Evolutionary conservation across 371 early-diverging fungal species (phyloP).

Genomic region (Mucor circinelloides): DNA sequence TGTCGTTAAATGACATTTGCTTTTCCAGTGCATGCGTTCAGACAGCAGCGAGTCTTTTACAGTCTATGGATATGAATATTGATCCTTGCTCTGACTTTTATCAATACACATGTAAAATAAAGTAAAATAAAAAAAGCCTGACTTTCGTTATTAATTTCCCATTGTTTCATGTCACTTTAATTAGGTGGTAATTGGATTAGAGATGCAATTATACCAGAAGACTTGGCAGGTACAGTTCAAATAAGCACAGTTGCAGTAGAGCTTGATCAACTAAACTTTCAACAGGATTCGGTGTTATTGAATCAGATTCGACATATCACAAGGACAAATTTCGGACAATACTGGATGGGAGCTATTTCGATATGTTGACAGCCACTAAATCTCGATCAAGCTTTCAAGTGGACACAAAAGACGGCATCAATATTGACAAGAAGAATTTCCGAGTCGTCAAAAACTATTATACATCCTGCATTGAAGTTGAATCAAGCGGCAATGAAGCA

Average conservation of each 20-base stretch:
- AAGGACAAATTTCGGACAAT: constrained; percentile 18
- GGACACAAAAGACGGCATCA: constrained; percentile 1
- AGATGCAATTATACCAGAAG: constrained; percentile 46
- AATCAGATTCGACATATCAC: constrained; percentile 10
- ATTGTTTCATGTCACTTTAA: neutral
- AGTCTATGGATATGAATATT: constrained; percentile 26
- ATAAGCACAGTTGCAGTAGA: neutral
- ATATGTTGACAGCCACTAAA: constrained; percentile 13
- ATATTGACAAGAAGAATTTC: constrained; percentile 42
- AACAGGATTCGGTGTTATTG: constrained; percentile 20
- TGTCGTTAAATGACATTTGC: constrained; percentile 22
- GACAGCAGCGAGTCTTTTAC: constrained; percentile 40
- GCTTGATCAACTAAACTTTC: neutral
- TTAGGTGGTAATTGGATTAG: constrained; percentile 55
- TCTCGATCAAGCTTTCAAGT: constrained; percentile 17
- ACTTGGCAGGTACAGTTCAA: constrained; percentile 35
- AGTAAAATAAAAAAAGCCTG: neutral
- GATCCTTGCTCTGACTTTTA: constrained; percentile 55
- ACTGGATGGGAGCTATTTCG: constrained; percentile 16
- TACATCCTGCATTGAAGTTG: constrained; percentile 54
- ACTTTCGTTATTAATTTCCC: neutral
- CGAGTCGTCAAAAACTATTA: constrained; percentile 51
- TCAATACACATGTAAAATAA: constrained; percentile 52
- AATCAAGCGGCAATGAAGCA: constrained; percentile 1
- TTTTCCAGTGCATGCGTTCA: constrained; percentile 44